These are phyloP conservation scores for Globisporangium sylvaticum DNA, from an alignment of 352 stramenopile species.

Conservation along the genomic window DNA sequence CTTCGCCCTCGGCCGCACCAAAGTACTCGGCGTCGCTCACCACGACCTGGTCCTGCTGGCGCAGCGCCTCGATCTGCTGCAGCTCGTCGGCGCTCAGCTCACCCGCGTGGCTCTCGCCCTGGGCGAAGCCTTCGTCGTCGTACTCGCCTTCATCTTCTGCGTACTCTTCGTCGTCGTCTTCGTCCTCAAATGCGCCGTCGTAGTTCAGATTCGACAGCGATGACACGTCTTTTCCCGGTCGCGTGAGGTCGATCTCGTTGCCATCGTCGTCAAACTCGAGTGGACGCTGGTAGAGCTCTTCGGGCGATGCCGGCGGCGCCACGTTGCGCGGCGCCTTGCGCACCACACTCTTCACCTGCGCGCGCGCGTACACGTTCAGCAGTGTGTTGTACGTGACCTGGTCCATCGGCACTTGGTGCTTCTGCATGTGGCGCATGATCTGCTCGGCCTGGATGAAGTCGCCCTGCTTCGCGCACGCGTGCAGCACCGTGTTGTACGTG, in stretches of 20 bases:
- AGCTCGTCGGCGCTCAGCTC: conserved; percentile 35
- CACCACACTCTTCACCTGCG: conserved; percentile 66
- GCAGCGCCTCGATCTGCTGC: conserved; percentile 31
- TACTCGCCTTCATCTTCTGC: conserved; percentile 25
- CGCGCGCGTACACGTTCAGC: conserved; percentile 76
- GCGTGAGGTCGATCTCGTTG: conserved; percentile 64
- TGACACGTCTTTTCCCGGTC: conserved; percentile 56
- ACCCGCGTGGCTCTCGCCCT: conserved; percentile 23
- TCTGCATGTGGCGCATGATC: conserved; percentile 69
- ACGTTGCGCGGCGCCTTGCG: conserved; percentile 63
- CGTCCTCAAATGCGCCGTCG: conserved; percentile 54
- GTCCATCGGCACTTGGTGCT: conserved; percentile 61
- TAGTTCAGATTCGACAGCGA: conserved; percentile 66
- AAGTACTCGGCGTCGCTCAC: conserved; percentile 25
- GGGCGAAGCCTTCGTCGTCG: conserved; percentile 34
- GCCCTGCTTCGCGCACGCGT: conserved; percentile 72
- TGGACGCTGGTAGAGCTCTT: conserved; percentile 62
- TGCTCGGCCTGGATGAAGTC: conserved; percentile 72
- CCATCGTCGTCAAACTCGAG: conserved; percentile 76
- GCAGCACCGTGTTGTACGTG: conserved; percentile 77
- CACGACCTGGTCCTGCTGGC: conserved; percentile 28
- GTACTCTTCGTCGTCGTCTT: conserved; percentile 44
- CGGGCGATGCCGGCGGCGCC: conserved; percentile 23
- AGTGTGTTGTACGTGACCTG: conserved; percentile 71
- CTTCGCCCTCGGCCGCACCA: conserved; percentile 31